Conservation (phyloP, 768 basidiomycete species). For the Suillus hirtellus region DNA sequence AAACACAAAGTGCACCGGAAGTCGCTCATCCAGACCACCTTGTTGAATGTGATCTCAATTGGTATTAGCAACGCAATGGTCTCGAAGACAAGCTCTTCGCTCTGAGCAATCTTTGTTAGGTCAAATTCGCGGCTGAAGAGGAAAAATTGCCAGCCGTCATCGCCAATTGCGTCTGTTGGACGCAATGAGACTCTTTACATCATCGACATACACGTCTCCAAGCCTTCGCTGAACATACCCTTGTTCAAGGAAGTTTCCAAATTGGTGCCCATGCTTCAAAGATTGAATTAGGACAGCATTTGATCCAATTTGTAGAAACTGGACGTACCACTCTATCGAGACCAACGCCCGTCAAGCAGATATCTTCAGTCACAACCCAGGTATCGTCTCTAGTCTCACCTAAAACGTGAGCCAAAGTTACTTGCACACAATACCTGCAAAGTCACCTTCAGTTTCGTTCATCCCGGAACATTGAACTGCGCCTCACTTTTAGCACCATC, state of each 20-base stretch:
- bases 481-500: too few species aligned
- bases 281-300: background rate
- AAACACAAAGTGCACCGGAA: slow-evolving; percentile 19
- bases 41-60: slow-evolving; percentile 27
- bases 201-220: too few species aligned
- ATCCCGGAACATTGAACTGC: too few species aligned
- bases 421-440: slow-evolving; percentile 10
- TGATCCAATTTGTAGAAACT: background rate
- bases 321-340: slow-evolving; percentile 38
- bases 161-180: too few species aligned
- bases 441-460: background rate
- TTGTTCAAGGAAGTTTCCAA: too few species aligned
- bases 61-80: slow-evolving; percentile 20
- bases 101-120: too few species aligned
- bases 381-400: slow-evolving; percentile 32
- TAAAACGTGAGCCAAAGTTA: slow-evolving; percentile 15
- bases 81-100: too few species aligned
- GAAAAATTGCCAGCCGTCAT: too few species aligned
- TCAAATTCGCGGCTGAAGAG: too few species aligned
- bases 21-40: slow-evolving; percentile 24
- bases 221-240: too few species aligned
- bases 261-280: slow-evolving; percentile 31
- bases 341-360: slow-evolving; percentile 36
- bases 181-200: too few species aligned
- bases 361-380: slow-evolving; percentile 32